These are phyloP conservation scores for Mucor saturninus DNA, from an alignment of 371 early-diverging fungal genomes.

Conservation along the genomic window DNA sequence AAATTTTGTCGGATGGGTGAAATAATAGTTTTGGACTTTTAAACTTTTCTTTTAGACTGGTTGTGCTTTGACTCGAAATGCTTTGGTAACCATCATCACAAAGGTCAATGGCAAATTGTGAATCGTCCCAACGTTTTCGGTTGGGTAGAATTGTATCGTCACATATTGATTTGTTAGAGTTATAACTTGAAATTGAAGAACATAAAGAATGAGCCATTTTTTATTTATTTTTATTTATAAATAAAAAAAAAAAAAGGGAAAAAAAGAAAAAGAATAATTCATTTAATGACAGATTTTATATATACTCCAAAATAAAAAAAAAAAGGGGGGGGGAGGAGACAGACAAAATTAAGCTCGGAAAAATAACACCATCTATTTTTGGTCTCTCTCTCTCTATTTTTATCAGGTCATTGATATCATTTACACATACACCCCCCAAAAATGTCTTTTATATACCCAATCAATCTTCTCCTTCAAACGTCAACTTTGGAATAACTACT, in stretches of 20 bases:
- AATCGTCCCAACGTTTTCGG: slow-evolving; percentile 35
- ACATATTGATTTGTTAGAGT: slow-evolving; percentile 1
- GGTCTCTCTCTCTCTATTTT: too few species aligned
- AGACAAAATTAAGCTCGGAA: background rate
- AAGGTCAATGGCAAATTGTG: slow-evolving; percentile 33
- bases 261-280: background rate
- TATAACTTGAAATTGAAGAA: slow-evolving; percentile 15
- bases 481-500: too few species aligned
- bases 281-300: background rate
- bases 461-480: too few species aligned
- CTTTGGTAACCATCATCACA: slow-evolving; percentile 24
- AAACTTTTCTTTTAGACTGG: background rate
- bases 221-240: background rate
- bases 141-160: background rate
- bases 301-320: background rate
- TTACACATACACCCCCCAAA: too few species aligned
- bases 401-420: too few species aligned
- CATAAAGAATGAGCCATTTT: slow-evolving; percentile 3
- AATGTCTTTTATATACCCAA: too few species aligned
- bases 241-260: background rate
- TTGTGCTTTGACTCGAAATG: background rate
- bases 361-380: background rate
- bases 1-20: background rate
- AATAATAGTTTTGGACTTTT: background rate
- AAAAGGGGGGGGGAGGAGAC: background rate